phyloP scores from a whole-genome alignment of 352 stramenopile genomes.

The Phytophthora citricola region DNA sequence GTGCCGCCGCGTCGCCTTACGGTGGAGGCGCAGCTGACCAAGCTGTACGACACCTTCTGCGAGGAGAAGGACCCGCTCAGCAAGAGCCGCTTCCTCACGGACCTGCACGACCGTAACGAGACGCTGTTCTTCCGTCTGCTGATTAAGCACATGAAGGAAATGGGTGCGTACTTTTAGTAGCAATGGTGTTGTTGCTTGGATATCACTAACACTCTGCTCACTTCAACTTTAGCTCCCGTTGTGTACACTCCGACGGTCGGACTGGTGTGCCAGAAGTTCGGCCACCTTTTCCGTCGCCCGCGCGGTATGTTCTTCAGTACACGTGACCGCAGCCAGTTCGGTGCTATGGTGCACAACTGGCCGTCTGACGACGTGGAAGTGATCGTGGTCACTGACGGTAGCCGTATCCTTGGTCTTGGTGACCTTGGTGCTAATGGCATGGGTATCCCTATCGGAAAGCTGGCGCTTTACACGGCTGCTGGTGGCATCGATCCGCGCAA shows the following conservation, averaged over 20 bases:
- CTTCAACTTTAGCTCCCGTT: slow-evolving; percentile 78
- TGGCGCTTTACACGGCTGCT: slow-evolving; percentile 95
- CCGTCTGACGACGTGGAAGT: slow-evolving; percentile 96
- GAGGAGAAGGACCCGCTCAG: slow-evolving; percentile 81
- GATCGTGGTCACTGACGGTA: slow-evolving; percentile 98
- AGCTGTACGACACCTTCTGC: slow-evolving; percentile 77
- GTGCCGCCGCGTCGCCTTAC: slow-evolving; percentile 79
- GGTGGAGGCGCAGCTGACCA: slow-evolving; percentile 75
- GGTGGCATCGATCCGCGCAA: slow-evolving; percentile 95
- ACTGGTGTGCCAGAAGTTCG: slow-evolving; percentile 94
- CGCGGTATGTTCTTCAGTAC: slow-evolving; percentile 96
- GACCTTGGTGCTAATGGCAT: slow-evolving; percentile 98
- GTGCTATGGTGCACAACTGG: slow-evolving; percentile 96
- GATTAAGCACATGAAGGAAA: slow-evolving; percentile 91
- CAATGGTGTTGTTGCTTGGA: not conserved
- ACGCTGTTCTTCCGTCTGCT: slow-evolving; percentile 96
- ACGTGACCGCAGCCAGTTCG: slow-evolving; percentile 91
- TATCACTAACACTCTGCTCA: slow-evolving; percentile 20
- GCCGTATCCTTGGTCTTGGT: slow-evolving; percentile 96
- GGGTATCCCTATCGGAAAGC: slow-evolving; percentile 97
- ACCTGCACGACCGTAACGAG: slow-evolving; percentile 97
- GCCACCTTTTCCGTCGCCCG: slow-evolving; percentile 88
- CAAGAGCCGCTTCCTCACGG: slow-evolving; percentile 95
- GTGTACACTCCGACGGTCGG: slow-evolving; percentile 99
- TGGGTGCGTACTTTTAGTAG: slow-evolving; percentile 65